Conservation (phyloP, 2,329 filamentous ascomycete genomes). For the Ophiocordyceps robertsii region DNA sequence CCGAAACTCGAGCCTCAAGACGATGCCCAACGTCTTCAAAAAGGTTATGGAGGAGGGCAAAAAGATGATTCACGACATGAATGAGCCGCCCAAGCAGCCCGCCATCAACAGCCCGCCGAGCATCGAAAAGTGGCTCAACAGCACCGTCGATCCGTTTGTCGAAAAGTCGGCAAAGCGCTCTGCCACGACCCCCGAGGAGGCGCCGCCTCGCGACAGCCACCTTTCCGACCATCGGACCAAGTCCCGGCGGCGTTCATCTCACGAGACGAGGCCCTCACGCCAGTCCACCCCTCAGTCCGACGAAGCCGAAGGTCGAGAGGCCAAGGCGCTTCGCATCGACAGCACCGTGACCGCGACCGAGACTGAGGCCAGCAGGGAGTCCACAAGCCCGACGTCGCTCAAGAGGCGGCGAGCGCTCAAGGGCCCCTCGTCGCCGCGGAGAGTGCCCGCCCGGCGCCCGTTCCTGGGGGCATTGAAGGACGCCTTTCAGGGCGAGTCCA, state of each 20-base stretch:
- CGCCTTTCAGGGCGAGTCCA: constrained; percentile 50
- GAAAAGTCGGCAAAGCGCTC: constrained; percentile 18
- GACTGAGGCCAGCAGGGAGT: constrained; percentile 7
- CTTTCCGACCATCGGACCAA: neutral
- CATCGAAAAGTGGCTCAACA: constrained; percentile 53
- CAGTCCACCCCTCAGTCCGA: constrained; percentile 1
- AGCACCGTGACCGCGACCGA: constrained; percentile 7
- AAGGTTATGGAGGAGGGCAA: constrained; percentile 51
- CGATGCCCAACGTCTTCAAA: constrained; percentile 48
- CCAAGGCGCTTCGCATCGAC: neutral
- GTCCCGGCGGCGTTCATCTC: constrained; percentile 1
- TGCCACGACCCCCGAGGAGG: neutral
- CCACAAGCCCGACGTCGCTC: constrained; percentile 23
- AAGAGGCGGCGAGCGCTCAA: constrained; percentile 44
- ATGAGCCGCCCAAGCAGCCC: constrained; percentile 38
- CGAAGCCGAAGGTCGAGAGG: constrained; percentile 4
- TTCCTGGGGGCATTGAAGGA: constrained; percentile 46
- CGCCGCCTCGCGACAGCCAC: neutral
- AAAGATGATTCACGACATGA: constrained; percentile 49
- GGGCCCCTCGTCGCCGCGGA: constrained; percentile 32
- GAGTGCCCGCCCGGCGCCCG: constrained; percentile 31
- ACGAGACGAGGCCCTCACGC: neutral
- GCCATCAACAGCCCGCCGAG: constrained; percentile 43
- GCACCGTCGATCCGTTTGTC: constrained; percentile 49
- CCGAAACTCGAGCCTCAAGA: constrained; percentile 43